phyloP scores from a whole-genome alignment of 2,329 filamentous ascomycete genomes.

The Amauroascus verrucosus region DNA sequence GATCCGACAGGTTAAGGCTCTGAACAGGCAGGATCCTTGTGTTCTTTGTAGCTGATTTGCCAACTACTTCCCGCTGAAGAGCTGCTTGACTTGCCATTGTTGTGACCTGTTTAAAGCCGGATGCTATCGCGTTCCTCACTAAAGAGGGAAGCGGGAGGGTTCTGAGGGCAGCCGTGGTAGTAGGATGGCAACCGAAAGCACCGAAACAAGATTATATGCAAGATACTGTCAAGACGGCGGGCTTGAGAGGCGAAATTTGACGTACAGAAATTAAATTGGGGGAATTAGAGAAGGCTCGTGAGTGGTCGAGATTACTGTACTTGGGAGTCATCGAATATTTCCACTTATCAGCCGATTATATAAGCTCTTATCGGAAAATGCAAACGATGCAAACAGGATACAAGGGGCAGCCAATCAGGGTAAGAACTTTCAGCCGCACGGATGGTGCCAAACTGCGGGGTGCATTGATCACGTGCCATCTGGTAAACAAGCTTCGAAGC shows the following conservation, averaged over 20 bases:
- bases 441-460: too few relatives aligned
- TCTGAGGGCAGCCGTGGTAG: neutral
- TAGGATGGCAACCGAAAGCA: neutral
- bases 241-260: too few relatives aligned
- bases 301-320: neutral
- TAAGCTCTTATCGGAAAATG: neutral
- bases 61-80: neutral
- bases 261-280: too few relatives aligned
- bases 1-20: slow-evolving; percentile 27
- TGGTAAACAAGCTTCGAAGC: too few relatives aligned
- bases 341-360: neutral
- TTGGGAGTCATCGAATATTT: neutral
- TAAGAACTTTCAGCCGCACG: too few relatives aligned
- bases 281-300: too few relatives aligned
- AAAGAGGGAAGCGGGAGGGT: neutral
- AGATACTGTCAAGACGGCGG: too few relatives aligned
- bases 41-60: neutral
- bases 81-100: slow-evolving; percentile 1
- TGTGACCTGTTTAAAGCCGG: neutral
- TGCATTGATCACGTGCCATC: too few relatives aligned
- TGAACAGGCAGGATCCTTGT: slow-evolving; percentile 33
- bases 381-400: neutral
- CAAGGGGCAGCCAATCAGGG: too few relatives aligned
- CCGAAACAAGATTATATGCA: neutral
- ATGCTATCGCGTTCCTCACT: neutral